These are phyloP conservation scores for Solanum piurae DNA, from an alignment of 257 asterid species.

Conservation along the genomic window DNA sequence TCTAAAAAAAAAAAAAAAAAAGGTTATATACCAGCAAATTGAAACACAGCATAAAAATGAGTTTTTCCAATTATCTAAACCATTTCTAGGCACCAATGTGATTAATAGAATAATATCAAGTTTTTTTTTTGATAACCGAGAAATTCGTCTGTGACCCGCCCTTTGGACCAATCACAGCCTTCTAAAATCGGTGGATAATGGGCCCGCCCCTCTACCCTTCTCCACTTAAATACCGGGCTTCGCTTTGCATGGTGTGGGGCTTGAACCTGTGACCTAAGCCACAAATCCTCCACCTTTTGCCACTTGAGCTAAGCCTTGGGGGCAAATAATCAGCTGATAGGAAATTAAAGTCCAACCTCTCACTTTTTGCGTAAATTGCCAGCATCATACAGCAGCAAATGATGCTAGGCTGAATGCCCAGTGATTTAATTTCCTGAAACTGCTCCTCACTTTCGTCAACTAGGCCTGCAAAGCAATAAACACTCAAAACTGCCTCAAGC, in stretches of 20 bases:
- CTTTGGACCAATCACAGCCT: no score
- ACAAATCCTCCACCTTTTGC: no score
- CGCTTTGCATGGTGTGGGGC: no score
- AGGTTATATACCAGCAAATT: background rate
- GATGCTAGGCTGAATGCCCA: slow-evolving; percentile 82
- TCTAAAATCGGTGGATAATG: no score
- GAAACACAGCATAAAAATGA: background rate
- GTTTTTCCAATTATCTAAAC: background rate
- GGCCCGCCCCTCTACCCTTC: no score
- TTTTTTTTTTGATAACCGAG: no score
- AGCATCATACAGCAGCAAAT: slow-evolving; percentile 96
- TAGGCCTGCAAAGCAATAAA: slow-evolving; percentile 87
- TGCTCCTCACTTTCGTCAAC: slow-evolving; percentile 89
- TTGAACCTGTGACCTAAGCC: no score
- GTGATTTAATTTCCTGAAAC: slow-evolving; percentile 69
- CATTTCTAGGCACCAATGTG: background rate
- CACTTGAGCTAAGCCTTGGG: no score
- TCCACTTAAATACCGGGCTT: no score
- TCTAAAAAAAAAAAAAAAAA: background rate
- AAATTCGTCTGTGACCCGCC: no score
- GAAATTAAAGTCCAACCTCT: slow-evolving; percentile 43
- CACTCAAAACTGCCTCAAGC: slow-evolving; percentile 90
- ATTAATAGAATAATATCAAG: background rate
- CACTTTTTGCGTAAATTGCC: slow-evolving; percentile 64
- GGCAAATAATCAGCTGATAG: background rate